Base-by-base conservation (phyloP, 1,284 basidiomycete species). In the Puccinia hordei region DNA sequence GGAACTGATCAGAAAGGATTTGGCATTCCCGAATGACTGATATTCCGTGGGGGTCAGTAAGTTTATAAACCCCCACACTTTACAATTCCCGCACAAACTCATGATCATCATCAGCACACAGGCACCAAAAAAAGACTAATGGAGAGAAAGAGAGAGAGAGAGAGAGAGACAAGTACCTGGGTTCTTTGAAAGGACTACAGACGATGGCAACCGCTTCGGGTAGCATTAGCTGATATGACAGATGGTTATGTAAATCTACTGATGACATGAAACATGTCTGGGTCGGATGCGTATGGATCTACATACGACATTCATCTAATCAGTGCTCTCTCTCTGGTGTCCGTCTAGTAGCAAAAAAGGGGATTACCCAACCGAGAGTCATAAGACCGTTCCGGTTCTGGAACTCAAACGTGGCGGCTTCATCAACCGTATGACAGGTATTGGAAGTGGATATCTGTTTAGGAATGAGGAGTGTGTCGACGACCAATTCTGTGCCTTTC, bases 271-370 rank as follows among this genome's bases (percentile, higher is more conserved):
- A 87, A 81, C 93, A 95, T 76, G 91, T 91, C 83, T 95, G 93
- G 19, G 92, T 92, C 0, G 94, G 94, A 85, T 95, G 93, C 0
- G 93, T 95, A 86, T 95, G 93, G 82, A 95, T 95, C 92, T 94
- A 66, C 1, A 27, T 10, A 12, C 71, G 33, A n/a, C n/a, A n/a
- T 17, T 38, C n/a, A 5, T 24, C 27, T 33, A 1, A 75, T 1
- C 57, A 19, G 13, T n/a, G 4, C 65, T 46, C 38, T 41, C 12
- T 41, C 38, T 41, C 38, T 38, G 13, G 35, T 33, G 33, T 49
- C 57, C 80, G 17, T 8, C 10, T 2, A 49, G 17, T 15, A 49
- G 17, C 3, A 49, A 49, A 49, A 8, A 15, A 15, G 41, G 61
- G 81, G 55, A 35, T 9, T 10, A 93, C 92, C 94, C 93, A 95